These are phyloP conservation scores for Phytophthora europaea DNA, from an alignment of 352 stramenopile species.

Conservation along the genomic window DNA sequence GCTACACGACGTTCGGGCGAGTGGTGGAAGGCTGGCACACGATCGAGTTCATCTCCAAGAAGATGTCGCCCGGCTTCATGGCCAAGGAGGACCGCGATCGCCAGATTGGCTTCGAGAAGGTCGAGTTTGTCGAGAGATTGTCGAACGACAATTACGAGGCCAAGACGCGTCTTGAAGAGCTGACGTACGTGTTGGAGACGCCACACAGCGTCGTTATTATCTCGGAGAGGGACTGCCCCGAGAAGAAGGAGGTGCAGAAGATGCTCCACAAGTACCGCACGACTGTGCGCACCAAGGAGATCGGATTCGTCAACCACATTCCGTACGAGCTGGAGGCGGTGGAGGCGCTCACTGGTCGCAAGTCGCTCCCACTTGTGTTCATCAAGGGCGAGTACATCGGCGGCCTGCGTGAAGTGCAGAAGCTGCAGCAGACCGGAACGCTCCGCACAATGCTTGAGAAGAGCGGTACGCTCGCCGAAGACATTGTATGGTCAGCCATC, in stretches of 20 bases:
- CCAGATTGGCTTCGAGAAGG: constrained; percentile 78
- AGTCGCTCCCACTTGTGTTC: constrained; percentile 97
- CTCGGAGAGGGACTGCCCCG: constrained; percentile 94
- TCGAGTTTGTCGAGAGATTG: constrained; percentile 71
- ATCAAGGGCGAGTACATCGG: constrained; percentile 95
- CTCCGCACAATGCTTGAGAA: constrained; percentile 90
- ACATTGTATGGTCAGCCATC: constrained; percentile 80
- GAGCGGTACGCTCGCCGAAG: constrained; percentile 71
- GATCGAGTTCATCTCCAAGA: constrained; percentile 78
- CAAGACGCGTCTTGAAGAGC: constrained; percentile 72
- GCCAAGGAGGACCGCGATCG: constrained; percentile 71
- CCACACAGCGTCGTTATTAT: constrained; percentile 94
- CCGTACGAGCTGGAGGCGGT: constrained; percentile 87
- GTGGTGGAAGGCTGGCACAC: constrained; percentile 84
- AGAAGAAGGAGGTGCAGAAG: constrained; percentile 91
- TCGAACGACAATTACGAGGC: constrained; percentile 70
- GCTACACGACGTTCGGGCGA: constrained; percentile 85
- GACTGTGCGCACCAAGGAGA: constrained; percentile 61
- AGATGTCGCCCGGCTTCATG: constrained; percentile 75
- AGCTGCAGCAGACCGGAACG: constrained; percentile 81
- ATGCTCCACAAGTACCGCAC: constrained; percentile 81
- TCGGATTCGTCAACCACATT: constrained; percentile 63
- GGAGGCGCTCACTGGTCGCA: constrained; percentile 89
- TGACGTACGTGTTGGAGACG: constrained; percentile 77
- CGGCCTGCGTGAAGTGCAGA: constrained; percentile 94